Evolutionary conservation across 176 grass and related monocot species (phyloP).

Genomic region (Phoenix dactylifera): DNA sequence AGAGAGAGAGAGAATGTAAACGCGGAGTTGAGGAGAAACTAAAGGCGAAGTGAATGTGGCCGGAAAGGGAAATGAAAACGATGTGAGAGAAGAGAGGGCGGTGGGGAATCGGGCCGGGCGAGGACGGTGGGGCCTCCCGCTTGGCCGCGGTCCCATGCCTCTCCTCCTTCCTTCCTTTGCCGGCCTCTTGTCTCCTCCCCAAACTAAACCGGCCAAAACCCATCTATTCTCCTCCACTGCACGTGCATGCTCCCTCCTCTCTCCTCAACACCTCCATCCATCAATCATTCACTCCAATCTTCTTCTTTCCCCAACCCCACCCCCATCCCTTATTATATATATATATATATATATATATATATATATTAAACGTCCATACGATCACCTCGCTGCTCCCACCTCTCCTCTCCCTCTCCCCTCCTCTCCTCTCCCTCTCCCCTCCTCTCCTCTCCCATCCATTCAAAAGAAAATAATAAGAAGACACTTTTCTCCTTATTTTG

Average conservation of each 20-base stretch:
- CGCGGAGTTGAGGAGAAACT: not conserved
- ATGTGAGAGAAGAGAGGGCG: slow-evolving; percentile 8
- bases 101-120: slow-evolving; percentile 16
- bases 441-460: too few species aligned
- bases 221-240: slow-evolving; percentile 1
- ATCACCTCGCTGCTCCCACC: too few species aligned
- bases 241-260: not conserved
- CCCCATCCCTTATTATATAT: too few species aligned
- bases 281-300: too few species aligned
- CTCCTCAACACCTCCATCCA: not conserved
- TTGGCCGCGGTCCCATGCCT: slow-evolving; percentile 5
- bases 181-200: slow-evolving; percentile 2
- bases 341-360: too few species aligned
- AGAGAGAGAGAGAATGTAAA: not conserved
- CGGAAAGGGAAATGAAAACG: slow-evolving; percentile 14
- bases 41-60: slow-evolving; percentile 26
- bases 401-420: too few species aligned
- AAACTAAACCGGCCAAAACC: slow-evolving; percentile 11
- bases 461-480: too few species aligned
- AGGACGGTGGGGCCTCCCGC: slow-evolving; percentile 5
- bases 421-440: too few species aligned
- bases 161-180: not conserved
- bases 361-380: too few species aligned
- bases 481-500: too few species aligned
- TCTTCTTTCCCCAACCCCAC: too few species aligned